Conservation (phyloP, 73 alveolate genomes). For the Stentor coeruleus region DNA sequence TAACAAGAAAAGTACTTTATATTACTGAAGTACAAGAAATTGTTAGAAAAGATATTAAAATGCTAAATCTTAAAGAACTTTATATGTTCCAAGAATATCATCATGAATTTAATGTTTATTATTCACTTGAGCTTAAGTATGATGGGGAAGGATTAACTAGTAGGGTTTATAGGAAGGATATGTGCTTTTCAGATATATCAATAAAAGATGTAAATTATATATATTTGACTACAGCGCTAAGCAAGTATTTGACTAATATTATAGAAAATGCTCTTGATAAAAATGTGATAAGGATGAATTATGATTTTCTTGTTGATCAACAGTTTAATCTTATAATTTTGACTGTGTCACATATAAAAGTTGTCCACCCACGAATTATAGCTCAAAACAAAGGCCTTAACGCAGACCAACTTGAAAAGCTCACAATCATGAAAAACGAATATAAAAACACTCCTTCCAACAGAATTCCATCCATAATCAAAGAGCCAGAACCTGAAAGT, state of each 20-base stretch:
- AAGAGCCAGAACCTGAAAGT: conserved; percentile 7
- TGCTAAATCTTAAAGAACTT: not conserved
- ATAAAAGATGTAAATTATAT: not conserved
- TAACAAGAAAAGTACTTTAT: not conserved
- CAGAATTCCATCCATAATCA: not conserved
- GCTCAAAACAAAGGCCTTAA: not conserved
- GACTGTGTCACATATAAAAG: not conserved
- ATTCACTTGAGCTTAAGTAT: not conserved
- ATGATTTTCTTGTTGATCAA: not conserved
- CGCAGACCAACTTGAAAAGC: not conserved
- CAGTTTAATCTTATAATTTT: not conserved
- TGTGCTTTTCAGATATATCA: not conserved
- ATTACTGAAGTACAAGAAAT: not conserved
- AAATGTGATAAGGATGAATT: not conserved
- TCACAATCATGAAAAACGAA: not conserved
- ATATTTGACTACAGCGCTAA: not conserved
- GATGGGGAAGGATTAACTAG: not conserved
- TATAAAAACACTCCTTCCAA: too few relatives aligned
- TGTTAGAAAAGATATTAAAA: not conserved
- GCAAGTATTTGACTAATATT: not conserved
- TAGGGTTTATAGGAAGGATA: not conserved
- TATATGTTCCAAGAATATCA: not conserved
- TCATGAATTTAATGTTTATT: not conserved
- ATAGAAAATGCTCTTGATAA: not conserved
- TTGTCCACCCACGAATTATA: not conserved